These are phyloP conservation scores for Verbascum thapsus DNA, from an alignment of 257 asterid genomes.

Conservation along the genomic window DNA sequence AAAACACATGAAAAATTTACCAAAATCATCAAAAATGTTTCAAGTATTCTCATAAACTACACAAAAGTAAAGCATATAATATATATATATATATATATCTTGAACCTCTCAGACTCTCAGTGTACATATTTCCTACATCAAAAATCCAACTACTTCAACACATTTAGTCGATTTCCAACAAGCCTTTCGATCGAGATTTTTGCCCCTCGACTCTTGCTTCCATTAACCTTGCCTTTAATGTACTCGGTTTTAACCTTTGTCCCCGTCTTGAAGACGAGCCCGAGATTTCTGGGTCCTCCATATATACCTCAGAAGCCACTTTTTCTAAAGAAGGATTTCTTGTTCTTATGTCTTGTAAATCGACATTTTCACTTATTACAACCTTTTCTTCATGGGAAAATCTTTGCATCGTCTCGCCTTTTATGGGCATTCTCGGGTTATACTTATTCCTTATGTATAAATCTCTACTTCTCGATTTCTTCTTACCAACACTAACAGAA, in stretches of 20 bases:
- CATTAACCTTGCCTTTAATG: too few relatives aligned
- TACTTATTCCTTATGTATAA: conserved; percentile 20
- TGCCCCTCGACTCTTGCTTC: conserved; percentile 41
- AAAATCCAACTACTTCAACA: too few relatives aligned
- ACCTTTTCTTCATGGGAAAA: conserved; percentile 24
- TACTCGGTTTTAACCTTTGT: conserved; percentile 47
- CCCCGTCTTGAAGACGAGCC: conserved; percentile 48
- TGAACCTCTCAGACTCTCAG: too few relatives aligned
- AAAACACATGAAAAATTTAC: background rate
- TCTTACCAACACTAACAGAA: conserved; percentile 33
- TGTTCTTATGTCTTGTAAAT: conserved; percentile 25
- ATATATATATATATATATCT: too few relatives aligned
- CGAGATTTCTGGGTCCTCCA: conserved; percentile 34
- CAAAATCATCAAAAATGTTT: conserved; percentile 1
- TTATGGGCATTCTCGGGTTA: conserved; percentile 24
- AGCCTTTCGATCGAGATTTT: conserved; percentile 44
- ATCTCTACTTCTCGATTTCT: conserved; percentile 22
- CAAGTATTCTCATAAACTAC: background rate
- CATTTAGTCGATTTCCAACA: conserved; percentile 24
- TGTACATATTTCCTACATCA: too few relatives aligned
- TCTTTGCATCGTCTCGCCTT: conserved; percentile 29
- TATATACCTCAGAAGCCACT: conserved; percentile 56
- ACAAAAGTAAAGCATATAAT: background rate
- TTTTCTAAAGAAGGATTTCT: conserved; percentile 37
- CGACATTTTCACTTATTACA: conserved; percentile 1